phyloP scores from a whole-genome alignment of 2,329 filamentous ascomycete genomes.

The Fusarium papillatum region DNA sequence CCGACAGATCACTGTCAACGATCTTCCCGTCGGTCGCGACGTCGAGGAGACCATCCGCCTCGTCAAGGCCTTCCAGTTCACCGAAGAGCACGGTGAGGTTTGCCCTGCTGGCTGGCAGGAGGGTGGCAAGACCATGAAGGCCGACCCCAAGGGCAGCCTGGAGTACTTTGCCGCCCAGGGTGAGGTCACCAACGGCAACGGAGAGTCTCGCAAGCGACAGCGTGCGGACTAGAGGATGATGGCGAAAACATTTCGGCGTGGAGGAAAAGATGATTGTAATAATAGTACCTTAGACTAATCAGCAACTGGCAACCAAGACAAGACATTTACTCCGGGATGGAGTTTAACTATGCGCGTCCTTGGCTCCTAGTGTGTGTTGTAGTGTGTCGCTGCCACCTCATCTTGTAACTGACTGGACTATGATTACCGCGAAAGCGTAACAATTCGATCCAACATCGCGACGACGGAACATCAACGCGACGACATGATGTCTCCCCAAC shows the following conservation, averaged over 20 bases:
- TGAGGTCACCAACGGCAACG: conserved; percentile 29
- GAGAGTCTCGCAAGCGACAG: conserved; percentile 39
- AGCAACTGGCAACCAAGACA: not conserved
- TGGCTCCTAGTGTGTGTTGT: too few species aligned
- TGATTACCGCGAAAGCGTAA: too few species aligned
- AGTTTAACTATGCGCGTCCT: not conserved
- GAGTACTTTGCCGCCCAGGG: conserved; percentile 58
- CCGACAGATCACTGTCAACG: conserved; percentile 75
- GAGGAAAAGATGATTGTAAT: not conserved
- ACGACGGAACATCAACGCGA: not conserved
- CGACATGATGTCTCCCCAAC: not conserved
- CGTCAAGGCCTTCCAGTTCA: conserved; percentile 84
- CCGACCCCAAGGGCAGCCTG: conserved; percentile 63
- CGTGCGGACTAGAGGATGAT: conserved; percentile 24
- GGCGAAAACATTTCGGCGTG: conserved; percentile 5
- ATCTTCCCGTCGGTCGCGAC: conserved; percentile 73
- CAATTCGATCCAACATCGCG: too few species aligned
- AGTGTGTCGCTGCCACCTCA: too few species aligned
- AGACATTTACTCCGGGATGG: not conserved
- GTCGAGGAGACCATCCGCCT: conserved; percentile 76
- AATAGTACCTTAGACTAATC: conserved; percentile 18
- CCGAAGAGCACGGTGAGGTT: conserved; percentile 85
- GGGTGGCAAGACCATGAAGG: conserved; percentile 64
- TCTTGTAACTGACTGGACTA: too few species aligned
- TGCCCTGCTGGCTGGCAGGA: conserved; percentile 68